These are phyloP conservation scores for Talaromyces sp. DNA, from an alignment of 2,329 filamentous ascomycete species.

Conservation along the genomic window DNA sequence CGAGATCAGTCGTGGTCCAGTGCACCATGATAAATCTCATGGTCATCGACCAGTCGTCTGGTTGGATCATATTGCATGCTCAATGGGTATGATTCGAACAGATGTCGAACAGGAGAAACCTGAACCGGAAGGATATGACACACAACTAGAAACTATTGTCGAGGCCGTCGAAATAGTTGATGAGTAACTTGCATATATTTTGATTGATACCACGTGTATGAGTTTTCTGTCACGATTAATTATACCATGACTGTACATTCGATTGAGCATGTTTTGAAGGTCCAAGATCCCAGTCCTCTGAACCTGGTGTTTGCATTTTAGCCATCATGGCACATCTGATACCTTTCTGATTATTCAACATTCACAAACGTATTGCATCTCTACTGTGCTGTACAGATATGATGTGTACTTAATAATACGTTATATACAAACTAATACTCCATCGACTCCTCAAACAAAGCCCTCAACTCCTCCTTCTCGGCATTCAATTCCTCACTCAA, in stretches of 20 bases:
- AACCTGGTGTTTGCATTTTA: not conserved
- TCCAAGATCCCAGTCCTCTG: not conserved
- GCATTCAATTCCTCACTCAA: constrained; percentile 66
- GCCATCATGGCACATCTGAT: not conserved
- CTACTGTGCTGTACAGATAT: not conserved
- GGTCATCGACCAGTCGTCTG: constrained; percentile 16
- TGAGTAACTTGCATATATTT: not conserved
- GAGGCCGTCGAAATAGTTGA: constrained; percentile 8
- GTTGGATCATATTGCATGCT: constrained; percentile 17
- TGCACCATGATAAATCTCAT: not conserved
- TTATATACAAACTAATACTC: constrained; percentile 35
- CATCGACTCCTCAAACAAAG: constrained; percentile 64
- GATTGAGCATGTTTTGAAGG: not conserved
- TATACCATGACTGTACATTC: not conserved
- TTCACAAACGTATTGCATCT: not conserved
- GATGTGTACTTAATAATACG: no score
- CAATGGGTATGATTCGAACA: constrained; percentile 17
- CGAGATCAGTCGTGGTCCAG: constrained; percentile 13
- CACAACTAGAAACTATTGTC: constrained; percentile 1
- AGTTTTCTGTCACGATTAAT: not conserved
- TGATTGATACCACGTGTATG: not conserved
- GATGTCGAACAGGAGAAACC: constrained; percentile 11
- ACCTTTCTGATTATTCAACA: not conserved
- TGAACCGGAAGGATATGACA: not conserved
- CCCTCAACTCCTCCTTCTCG: constrained; percentile 69